A percentile compares a stretch with the other conserved stretches of the same genome.
Evolutionary conservation across 805 yeast species (phyloP).

Genomic region (Hanseniaspora hatyaiensis): DNA sequence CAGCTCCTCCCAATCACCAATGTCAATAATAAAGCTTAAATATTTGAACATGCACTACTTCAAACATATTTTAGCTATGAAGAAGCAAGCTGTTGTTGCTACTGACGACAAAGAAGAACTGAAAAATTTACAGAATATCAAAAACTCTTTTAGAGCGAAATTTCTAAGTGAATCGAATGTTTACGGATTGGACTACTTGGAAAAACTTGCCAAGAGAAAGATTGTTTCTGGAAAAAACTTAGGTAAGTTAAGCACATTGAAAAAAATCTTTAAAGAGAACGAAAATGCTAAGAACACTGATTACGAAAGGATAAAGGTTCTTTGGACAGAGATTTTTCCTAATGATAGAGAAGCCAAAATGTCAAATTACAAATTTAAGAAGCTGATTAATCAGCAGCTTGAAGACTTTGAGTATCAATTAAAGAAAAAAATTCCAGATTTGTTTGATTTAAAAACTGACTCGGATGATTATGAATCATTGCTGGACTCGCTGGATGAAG

Average conservation of each 20-base stretch:
- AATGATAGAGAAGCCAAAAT: slow-evolving; percentile 56
- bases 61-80: slow-evolving; percentile 5
- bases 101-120: slow-evolving; percentile 8
- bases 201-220: slow-evolving; percentile 36
- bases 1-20: no score
- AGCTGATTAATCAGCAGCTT: slow-evolving; percentile 21
- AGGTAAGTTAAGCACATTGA: background rate
- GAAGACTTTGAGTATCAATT: slow-evolving; percentile 36
- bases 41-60: slow-evolving; percentile 9
- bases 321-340: slow-evolving; percentile 18
- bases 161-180: slow-evolving; percentile 36
- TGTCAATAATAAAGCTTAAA: slow-evolving; percentile 1
- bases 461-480: slow-evolving; percentile 24
- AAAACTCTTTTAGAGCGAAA: slow-evolving; percentile 26
- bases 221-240: slow-evolving; percentile 29
- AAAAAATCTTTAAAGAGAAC: background rate
- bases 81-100: slow-evolving; percentile 10
- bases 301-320: slow-evolving; percentile 17
- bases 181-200: slow-evolving; percentile 36
- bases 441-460: slow-evolving; percentile 22
- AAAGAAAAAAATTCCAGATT: slow-evolving; percentile 21
- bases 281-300: background rate
- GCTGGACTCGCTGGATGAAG: slow-evolving; percentile 41
- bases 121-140: slow-evolving; percentile 19
- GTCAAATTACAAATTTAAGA: slow-evolving; percentile 50